phyloP scores from a whole-genome alignment of 2,329 filamentous ascomycete species.

The Fusarium sambucinum region DNA sequence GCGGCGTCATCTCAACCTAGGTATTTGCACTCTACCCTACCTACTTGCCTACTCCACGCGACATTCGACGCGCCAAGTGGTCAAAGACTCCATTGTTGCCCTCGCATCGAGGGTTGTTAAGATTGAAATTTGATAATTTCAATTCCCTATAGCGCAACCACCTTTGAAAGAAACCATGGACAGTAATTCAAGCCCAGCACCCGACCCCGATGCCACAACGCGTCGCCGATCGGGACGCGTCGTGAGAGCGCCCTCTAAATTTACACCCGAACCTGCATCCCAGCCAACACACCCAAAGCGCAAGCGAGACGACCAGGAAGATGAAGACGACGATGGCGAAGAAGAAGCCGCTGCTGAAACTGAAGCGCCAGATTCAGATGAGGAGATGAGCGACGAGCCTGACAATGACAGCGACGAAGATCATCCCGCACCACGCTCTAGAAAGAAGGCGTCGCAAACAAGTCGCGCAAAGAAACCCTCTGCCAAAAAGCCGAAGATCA shows the following conservation, averaged over 20 bases:
- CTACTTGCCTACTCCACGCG: conserved; percentile 39
- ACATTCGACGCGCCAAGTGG: conserved; percentile 50
- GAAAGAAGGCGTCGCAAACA: conserved; percentile 59
- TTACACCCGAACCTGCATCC: conserved; percentile 61
- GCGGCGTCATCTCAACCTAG: conserved; percentile 38
- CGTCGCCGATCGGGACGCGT: conserved; percentile 78
- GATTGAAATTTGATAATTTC: conserved; percentile 31
- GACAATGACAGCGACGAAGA: conserved; percentile 63
- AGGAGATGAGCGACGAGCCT: conserved; percentile 59
- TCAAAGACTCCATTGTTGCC: conserved; percentile 48
- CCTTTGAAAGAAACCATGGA: conserved; percentile 59
- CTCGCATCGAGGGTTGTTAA: conserved; percentile 46
- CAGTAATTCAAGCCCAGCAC: conserved; percentile 66
- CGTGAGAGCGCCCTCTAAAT: conserved; percentile 70
- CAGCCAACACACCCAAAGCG: conserved; percentile 65
- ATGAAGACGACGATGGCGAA: conserved; percentile 47
- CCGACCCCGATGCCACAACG: conserved; percentile 64
- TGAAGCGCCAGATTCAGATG: conserved; percentile 62
- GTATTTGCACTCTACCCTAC: conserved; percentile 18
- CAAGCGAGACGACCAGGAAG: conserved; percentile 66
- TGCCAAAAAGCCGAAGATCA: conserved; percentile 73
- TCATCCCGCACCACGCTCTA: conserved; percentile 53
- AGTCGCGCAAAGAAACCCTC: conserved; percentile 67
- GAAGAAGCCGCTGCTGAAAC: conserved; percentile 59
- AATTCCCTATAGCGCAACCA: conserved; percentile 41